Percentiles rank a stretch among this genome's conserved stretches.
Conservation (phyloP, 2,329 filamentous ascomycete species). For the Colletotrichum ledebouriae region DNA sequence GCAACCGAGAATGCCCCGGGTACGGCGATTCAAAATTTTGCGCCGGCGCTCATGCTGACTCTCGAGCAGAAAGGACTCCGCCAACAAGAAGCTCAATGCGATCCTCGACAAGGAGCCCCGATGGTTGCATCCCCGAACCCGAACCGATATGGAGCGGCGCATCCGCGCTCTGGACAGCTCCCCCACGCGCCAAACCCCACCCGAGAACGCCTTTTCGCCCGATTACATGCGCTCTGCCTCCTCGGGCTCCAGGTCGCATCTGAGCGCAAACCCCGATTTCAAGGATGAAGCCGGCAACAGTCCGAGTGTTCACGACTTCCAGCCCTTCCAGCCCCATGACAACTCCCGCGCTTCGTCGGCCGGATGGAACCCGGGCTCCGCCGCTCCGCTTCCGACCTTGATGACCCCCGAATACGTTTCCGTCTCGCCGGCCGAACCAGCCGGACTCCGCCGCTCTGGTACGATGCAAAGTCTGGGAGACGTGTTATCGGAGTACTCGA, state of each 20-base stretch:
- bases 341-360: conserved; percentile 29
- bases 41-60: conserved; percentile 39
- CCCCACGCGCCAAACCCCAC: conserved; percentile 48
- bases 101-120: conserved; percentile 71
- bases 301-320: conserved; percentile 25
- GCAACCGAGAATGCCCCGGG: conserved; percentile 38
- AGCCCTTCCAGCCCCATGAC: conserved; percentile 10
- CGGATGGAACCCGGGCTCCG: conserved; percentile 20
- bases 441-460: conserved; percentile 52
- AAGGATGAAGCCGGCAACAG: conserved; percentile 34
- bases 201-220: conserved; percentile 28
- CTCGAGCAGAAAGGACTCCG: conserved; percentile 65
- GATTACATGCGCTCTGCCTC: conserved; percentile 31
- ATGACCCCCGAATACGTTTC: conserved; percentile 25
- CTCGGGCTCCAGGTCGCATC: conserved; percentile 12
- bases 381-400: conserved; percentile 29
- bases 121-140: conserved; percentile 66
- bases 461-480: conserved; percentile 54
- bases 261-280: conserved; percentile 33
- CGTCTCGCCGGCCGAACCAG: conserved; percentile 25
- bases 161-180: conserved; percentile 60
- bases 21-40: conserved; percentile 13
- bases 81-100: conserved; percentile 69
- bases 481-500: conserved; percentile 50
- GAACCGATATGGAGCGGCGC: conserved; percentile 65